Conservation (phyloP, 768 basidiomycete species). For the Mycena vulgaris region DNA sequence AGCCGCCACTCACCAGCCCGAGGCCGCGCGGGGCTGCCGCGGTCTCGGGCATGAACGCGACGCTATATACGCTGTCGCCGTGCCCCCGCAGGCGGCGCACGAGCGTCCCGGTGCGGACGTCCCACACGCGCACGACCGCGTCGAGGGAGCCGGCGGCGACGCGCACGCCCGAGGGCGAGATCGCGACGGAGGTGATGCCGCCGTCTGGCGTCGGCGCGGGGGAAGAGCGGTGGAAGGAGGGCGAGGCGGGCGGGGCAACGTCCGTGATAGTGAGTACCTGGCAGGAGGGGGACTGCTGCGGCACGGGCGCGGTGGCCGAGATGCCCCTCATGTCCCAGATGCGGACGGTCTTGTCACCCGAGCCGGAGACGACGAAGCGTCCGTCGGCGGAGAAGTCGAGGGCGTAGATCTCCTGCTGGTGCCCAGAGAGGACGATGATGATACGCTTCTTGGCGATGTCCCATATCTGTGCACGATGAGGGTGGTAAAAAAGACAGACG, state of each 20-base stretch:
- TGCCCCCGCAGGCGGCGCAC: conserved; percentile 74
- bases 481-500: conserved; percentile 44
- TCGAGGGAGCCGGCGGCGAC: conserved; percentile 73
- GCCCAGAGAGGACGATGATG: conserved; percentile 79
- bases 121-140: conserved; percentile 80
- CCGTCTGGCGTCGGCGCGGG: conserved; percentile 47
- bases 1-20: conserved; percentile 53
- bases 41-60: conserved; percentile 83
- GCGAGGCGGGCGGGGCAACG: conserved; percentile 50
- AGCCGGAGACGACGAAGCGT: conserved; percentile 81
- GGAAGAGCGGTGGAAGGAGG: conserved; percentile 29
- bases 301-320: conserved; percentile 31
- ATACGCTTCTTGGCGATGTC: conserved; percentile 81
- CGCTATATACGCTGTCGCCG: conserved; percentile 76
- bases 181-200: conserved; percentile 75
- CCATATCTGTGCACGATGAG: conserved; percentile 71
- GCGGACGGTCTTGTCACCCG: conserved; percentile 63
- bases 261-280: conserved; percentile 41
- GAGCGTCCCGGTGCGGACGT: conserved; percentile 68
- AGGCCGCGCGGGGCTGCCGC: conserved; percentile 51
- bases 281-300: conserved; percentile 69
- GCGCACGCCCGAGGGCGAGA: conserved; percentile 72
- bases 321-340: conserved; percentile 45
- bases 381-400: conserved; percentile 86
- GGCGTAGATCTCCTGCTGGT: conserved; percentile 88